phyloP scores from a whole-genome alignment of 2,329 filamentous ascomycete species.

The Aureobasidium vineae region DNA sequence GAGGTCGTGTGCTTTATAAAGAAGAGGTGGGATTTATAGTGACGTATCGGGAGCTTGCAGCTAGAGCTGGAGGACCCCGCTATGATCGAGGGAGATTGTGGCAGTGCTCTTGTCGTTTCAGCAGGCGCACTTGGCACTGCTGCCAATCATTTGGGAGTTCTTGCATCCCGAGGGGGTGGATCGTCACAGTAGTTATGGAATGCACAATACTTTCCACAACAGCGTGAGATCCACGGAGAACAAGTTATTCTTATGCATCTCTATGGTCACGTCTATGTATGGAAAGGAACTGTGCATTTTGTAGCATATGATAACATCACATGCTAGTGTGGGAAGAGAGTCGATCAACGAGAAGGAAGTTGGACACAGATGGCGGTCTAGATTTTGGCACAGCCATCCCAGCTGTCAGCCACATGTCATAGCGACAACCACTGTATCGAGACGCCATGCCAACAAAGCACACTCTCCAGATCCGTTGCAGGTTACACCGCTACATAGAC shows the following conservation, averaged over 20 bases:
- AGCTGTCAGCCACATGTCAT: background rate
- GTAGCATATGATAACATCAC: too few relatives aligned
- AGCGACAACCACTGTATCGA: background rate
- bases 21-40: background rate
- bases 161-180: background rate
- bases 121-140: slow-evolving; percentile 2
- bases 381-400: slow-evolving; percentile 7
- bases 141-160: background rate
- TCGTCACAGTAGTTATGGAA: background rate
- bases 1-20: slow-evolving; percentile 10
- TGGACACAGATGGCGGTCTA: background rate
- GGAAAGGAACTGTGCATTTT: too few relatives aligned
- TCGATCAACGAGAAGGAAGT: too few relatives aligned
- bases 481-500: background rate
- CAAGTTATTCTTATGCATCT: too few relatives aligned
- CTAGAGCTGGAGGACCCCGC: slow-evolving; percentile 11
- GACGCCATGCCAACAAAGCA: background rate
- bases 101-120: slow-evolving; percentile 18
- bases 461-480: background rate
- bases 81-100: slow-evolving; percentile 15
- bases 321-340: too few relatives aligned
- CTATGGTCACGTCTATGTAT: too few relatives aligned
- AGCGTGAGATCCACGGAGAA: too few relatives aligned
- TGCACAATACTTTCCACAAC: too few relatives aligned
- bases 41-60: background rate